phyloP scores from a whole-genome alignment of 805 yeast species.

The Kluyveromyces siamensis region DNA sequence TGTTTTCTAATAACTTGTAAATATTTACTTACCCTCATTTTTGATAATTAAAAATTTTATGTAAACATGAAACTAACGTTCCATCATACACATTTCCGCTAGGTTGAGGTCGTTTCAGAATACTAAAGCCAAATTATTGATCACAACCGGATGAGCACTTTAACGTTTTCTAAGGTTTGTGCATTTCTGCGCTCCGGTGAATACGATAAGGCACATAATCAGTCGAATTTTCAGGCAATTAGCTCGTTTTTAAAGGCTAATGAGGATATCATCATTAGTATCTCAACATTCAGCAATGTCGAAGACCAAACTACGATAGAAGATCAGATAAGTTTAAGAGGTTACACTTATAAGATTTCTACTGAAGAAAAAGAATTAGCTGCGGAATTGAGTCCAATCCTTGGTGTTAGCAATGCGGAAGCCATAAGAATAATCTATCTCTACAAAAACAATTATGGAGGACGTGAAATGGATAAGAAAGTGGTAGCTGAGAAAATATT shows the following conservation, averaged over 20 bases:
- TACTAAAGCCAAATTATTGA: too few relatives aligned
- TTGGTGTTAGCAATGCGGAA: constrained; percentile 37
- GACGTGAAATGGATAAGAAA: constrained; percentile 18
- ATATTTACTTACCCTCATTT: not conserved
- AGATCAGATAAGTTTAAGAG: constrained; percentile 31
- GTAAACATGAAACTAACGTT: not conserved
- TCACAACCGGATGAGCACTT: not conserved
- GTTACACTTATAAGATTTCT: constrained; percentile 30
- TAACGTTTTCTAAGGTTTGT: constrained; percentile 14
- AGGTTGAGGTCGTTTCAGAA: too few relatives aligned
- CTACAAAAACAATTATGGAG: constrained; percentile 31
- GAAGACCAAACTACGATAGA: not conserved
- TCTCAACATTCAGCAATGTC: constrained; percentile 7
- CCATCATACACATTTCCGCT: not conserved
- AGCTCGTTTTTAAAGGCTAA: constrained; percentile 11
- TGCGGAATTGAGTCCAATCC: constrained; percentile 29
- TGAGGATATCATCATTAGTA: constrained; percentile 6
- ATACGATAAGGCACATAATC: constrained; percentile 4
- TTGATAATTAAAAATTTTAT: not conserved
- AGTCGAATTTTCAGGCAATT: constrained; percentile 9
- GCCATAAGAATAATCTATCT: constrained; percentile 40
- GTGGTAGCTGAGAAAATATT: constrained; percentile 33
- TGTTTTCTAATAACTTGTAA: too few relatives aligned
- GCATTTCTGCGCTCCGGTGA: constrained; percentile 12
- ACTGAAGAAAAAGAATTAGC: constrained; percentile 34